phyloP scores from a whole-genome alignment of 139 green algal species.

The Astrephomene gubernaculifera region DNA sequence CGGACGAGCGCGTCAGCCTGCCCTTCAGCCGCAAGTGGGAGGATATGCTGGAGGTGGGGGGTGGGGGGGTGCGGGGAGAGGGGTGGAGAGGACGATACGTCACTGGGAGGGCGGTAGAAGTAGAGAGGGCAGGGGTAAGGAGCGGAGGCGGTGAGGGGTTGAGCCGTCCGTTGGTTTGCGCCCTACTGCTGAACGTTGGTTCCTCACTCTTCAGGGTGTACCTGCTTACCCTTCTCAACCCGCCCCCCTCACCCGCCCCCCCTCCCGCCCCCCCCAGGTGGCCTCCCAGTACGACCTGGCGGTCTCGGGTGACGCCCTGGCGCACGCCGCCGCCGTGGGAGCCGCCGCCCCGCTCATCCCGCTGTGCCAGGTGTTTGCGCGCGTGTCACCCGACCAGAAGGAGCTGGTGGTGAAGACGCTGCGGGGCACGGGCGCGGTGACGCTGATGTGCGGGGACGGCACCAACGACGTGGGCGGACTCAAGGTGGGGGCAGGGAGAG shows the following conservation, averaged over 20 bases:
- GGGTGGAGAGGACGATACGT: neutral
- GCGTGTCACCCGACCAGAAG: constrained; percentile 96
- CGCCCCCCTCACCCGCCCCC: neutral
- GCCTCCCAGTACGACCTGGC: constrained; percentile 89
- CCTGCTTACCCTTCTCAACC: neutral
- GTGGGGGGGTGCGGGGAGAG: neutral
- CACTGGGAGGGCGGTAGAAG: too few species aligned
- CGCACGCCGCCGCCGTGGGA: constrained; percentile 72
- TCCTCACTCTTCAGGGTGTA: too few species aligned
- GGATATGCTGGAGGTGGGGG: constrained; percentile 59
- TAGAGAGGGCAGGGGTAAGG: too few species aligned
- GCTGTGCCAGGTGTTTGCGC: constrained; percentile 86
- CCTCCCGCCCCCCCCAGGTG: constrained; percentile 48
- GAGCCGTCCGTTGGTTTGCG: too few species aligned
- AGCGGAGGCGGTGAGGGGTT: too few species aligned
- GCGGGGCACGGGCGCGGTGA: constrained; percentile 68
- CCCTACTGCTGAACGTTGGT: too few species aligned
- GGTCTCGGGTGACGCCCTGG: constrained; percentile 85
- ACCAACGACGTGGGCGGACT: constrained; percentile 99
- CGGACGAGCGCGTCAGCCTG: constrained; percentile 73
- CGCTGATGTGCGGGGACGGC: constrained; percentile 98
- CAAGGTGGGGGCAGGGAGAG: constrained; percentile 69
- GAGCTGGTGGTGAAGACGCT: constrained; percentile 95
- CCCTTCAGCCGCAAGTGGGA: constrained; percentile 61
- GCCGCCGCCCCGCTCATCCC: constrained; percentile 67